phyloP scores from a whole-genome alignment of 202 grass and related monocot genomes.

The Eragrostis tef region DNA sequence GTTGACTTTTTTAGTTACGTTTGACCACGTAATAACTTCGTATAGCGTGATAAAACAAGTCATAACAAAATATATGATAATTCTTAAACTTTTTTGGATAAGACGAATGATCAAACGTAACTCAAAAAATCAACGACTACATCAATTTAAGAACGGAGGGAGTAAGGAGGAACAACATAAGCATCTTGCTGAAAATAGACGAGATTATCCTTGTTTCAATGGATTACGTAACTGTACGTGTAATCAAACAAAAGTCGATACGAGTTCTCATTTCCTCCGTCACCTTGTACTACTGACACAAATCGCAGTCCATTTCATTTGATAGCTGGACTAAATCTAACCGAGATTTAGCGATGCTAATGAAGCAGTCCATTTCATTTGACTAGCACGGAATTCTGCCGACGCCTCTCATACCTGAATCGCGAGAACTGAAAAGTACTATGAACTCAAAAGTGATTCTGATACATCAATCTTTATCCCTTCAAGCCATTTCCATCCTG shows the following conservation, averaged over 20 bases:
- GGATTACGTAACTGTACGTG: neutral
- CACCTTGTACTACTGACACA: neutral
- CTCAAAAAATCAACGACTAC: too few species aligned
- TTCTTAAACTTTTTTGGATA: too few species aligned
- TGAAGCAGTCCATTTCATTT: neutral
- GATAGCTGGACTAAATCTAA: neutral
- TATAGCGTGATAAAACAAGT: too few species aligned
- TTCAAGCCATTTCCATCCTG: conserved; percentile 5
- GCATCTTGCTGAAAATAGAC: neutral
- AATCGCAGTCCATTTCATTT: neutral
- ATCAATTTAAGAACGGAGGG: too few species aligned
- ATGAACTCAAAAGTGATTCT: conserved; percentile 1
- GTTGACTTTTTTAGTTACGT: too few species aligned
- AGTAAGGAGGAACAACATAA: too few species aligned
- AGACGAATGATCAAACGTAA: too few species aligned
- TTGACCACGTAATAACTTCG: too few species aligned
- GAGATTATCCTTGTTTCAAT: neutral
- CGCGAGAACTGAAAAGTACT: neutral
- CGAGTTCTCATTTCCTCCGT: neutral
- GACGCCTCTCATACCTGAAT: neutral
- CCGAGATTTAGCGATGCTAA: neutral
- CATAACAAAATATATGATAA: too few species aligned
- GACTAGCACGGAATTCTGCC: conserved; percentile 1
- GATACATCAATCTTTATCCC: neutral
- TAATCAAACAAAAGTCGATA: conserved; percentile 8